Evolutionary conservation across 116 monocot genomes (phyloP), one percentile per base, ranked within the genome.

Genomic region (Phalaenopsis hybrid): DNA sequence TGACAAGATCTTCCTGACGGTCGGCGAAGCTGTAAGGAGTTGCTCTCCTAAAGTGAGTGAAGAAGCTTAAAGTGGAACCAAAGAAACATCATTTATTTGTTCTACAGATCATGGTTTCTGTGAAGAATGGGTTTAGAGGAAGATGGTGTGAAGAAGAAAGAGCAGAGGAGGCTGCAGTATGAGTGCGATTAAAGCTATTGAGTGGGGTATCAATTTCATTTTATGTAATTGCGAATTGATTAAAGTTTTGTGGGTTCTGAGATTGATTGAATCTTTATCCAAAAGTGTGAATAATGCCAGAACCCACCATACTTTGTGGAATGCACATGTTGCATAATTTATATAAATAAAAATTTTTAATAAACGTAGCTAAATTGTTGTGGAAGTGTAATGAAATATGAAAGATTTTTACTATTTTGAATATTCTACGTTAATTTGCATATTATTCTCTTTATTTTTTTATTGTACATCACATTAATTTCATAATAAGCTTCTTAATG

Each of bases 1-100:
- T 34, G 89, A 96, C 41, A 90, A 87, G 43, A 94, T 96, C 68
- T 96, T 96, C 83, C 81, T 94, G 28, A 91, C 96, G 1, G 92
- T 92, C 5, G 85, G 79, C 25, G 94, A 94, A 16, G 96, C 96
- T 0, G 89, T 94, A 17, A 82, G 65, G 81, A 59, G 80, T 63
- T 85, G 83, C 57, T 82, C 82, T 12, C 80, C 83, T 21, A 88
- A 86, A 63, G 33, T 82, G 9, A 72, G 34, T 16, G 81, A 85
- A 72, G 85, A 81, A 18, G 86, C 72, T 23, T 89, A 82, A 92
- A 85, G 45, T 48, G 25, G 52, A 78, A 4, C 21, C 41, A 46
- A 75, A 6, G n/a, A 46, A 45, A 45, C 75, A 23, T 8, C 63
- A 63, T 23, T 21, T 55, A 15, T 15, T 55, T 55, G 55, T 55